Percentiles rank a stretch among this genome's conserved stretches.
phyloP scores from a whole-genome alignment of 2,329 filamentous ascomycete species.

The Fusarium dlaminii region DNA sequence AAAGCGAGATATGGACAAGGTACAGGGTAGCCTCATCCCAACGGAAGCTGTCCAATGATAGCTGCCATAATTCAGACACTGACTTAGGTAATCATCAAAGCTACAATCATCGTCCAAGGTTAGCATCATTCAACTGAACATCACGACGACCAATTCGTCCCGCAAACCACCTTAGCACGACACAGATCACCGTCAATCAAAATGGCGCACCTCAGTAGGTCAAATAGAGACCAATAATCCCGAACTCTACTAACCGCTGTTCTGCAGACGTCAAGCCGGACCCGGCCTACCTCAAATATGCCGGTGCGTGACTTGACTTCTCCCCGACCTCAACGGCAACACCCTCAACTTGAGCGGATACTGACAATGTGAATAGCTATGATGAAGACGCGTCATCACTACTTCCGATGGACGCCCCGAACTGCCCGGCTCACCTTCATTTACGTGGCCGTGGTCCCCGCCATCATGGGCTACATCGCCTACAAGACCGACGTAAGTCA shows the following conservation, averaged over 20 bases:
- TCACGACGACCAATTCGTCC: slow-evolving; percentile 39
- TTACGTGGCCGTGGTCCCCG: slow-evolving; percentile 79
- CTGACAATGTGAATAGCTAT: slow-evolving; percentile 69
- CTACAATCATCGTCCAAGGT: slow-evolving; percentile 31
- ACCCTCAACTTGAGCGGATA: not conserved
- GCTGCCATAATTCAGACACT: slow-evolving; percentile 8
- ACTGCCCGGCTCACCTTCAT: slow-evolving; percentile 83
- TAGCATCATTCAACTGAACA: slow-evolving; percentile 34
- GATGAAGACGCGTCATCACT: slow-evolving; percentile 86
- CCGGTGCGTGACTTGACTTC: slow-evolving; percentile 49
- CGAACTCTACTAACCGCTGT: slow-evolving; percentile 39
- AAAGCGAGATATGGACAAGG: too few relatives aligned
- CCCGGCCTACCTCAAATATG: slow-evolving; percentile 54
- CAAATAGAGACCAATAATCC: not conserved
- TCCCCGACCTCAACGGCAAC: slow-evolving; percentile 18
- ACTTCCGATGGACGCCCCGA: slow-evolving; percentile 91
- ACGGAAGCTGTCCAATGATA: slow-evolving; percentile 22
- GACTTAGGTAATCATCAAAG: slow-evolving; percentile 34
- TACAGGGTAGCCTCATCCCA: slow-evolving; percentile 23
- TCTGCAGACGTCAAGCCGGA: slow-evolving; percentile 53
- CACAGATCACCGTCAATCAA: slow-evolving; percentile 41
- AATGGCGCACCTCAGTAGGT: slow-evolving; percentile 54
- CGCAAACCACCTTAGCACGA: slow-evolving; percentile 34
- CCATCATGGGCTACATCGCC: slow-evolving; percentile 73
- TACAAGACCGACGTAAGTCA: slow-evolving; percentile 86